Evolutionary conservation across 495 filamentous ascomycete genomes (phyloP).

Genomic region (Penicillium simplicissimum): DNA sequence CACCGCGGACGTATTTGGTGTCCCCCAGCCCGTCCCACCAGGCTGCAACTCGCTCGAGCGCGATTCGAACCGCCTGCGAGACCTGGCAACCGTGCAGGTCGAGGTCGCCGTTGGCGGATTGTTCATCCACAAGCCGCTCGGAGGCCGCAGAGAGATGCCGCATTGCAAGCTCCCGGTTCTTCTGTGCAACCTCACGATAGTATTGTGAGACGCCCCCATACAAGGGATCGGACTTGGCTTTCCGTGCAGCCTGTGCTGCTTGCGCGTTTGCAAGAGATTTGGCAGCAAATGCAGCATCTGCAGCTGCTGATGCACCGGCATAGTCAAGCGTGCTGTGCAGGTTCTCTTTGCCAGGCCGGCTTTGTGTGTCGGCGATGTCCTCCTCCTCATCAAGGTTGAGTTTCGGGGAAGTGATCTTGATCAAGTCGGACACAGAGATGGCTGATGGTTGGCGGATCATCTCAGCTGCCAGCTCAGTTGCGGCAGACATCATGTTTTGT

Average conservation of each 20-base stretch:
- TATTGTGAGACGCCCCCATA: constrained; percentile 68
- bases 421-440: constrained; percentile 41
- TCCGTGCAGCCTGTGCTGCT: constrained; percentile 62
- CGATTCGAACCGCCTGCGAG: constrained; percentile 73
- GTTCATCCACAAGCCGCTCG: constrained; percentile 59
- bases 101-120: constrained; percentile 57
- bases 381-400: constrained; percentile 33
- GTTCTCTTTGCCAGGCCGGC: background rate
- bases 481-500: constrained; percentile 53
- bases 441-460: constrained; percentile 34
- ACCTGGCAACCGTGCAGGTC: constrained; percentile 89
- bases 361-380: constrained; percentile 10
- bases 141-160: constrained; percentile 52
- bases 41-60: constrained; percentile 58
- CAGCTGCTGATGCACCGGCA: constrained; percentile 28
- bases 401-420: constrained; percentile 41
- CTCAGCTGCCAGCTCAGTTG: constrained; percentile 60
- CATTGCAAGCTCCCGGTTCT: constrained; percentile 48
- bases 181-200: constrained; percentile 61
- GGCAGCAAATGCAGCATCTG: constrained; percentile 41
- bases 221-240: constrained; percentile 62
- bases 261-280: constrained; percentile 55
- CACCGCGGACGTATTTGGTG: constrained; percentile 47
- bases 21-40: constrained; percentile 84
- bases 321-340: constrained; percentile 23